These are phyloP conservation scores for Halophytophthora batemanensis DNA, from an alignment of 352 stramenopile species.

Conservation along the genomic window DNA sequence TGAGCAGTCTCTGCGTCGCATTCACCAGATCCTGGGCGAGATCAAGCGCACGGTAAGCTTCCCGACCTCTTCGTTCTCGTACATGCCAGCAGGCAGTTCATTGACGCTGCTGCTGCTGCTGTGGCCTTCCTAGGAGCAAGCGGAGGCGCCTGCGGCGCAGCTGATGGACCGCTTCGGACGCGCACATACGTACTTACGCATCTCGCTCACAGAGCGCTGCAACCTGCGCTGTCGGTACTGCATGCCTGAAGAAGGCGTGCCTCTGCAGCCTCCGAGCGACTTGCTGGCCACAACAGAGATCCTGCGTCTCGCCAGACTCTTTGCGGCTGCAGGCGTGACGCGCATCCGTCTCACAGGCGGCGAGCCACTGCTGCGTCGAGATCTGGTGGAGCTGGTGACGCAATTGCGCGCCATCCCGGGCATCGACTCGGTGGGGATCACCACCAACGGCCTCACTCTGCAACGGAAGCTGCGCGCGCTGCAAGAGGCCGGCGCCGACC, in stretches of 20 bases:
- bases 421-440: slow-evolving; percentile 90
- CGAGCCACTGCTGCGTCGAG: slow-evolving; percentile 75
- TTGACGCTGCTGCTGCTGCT: background rate
- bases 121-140: slow-evolving; percentile 4
- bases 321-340: slow-evolving; percentile 87
- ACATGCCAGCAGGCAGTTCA: background rate
- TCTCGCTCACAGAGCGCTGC: slow-evolving; percentile 95
- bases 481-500: slow-evolving; percentile 80
- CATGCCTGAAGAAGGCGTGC: slow-evolving; percentile 94
- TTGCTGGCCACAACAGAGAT: slow-evolving; percentile 92
- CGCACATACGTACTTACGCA: slow-evolving; percentile 93
- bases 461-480: slow-evolving; percentile 76
- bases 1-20: slow-evolving; percentile 34
- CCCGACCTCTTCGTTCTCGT: background rate
- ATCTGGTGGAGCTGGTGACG: slow-evolving; percentile 51
- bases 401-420: slow-evolving; percentile 57
- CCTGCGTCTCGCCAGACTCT: slow-evolving; percentile 84
- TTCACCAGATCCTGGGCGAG: slow-evolving; percentile 37
- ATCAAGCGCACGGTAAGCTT: slow-evolving; percentile 26
- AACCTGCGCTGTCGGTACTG: slow-evolving; percentile 97
- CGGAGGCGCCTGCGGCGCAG: slow-evolving; percentile 11
- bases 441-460: slow-evolving; percentile 96
- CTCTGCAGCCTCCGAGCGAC: slow-evolving; percentile 69
- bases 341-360: slow-evolving; percentile 96
- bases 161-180: slow-evolving; percentile 88